phyloP scores from a whole-genome alignment of 2,329 filamentous ascomycete genomes.

The Apiospora phragmitis region DNA sequence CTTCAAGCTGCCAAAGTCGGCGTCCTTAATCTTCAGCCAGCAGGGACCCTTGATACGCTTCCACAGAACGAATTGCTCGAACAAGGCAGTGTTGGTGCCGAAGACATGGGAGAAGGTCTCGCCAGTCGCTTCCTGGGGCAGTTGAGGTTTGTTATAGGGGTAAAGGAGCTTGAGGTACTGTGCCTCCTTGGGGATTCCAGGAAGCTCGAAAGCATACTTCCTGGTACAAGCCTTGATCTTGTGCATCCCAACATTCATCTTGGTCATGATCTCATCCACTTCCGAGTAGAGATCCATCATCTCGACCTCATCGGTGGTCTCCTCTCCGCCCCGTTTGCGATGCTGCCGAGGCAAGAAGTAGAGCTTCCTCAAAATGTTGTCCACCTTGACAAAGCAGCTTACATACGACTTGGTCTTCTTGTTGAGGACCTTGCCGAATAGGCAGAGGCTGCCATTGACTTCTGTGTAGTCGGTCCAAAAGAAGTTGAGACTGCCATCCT shows the following conservation, averaged over 20 bases:
- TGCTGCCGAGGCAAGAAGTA: slow-evolving; percentile 85
- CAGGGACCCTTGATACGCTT: slow-evolving; percentile 99
- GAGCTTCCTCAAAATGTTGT: slow-evolving; percentile 90
- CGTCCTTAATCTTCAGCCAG: slow-evolving; percentile 88
- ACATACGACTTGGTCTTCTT: slow-evolving; percentile 77
- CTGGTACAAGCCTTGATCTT: slow-evolving; percentile 89
- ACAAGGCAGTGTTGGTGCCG: slow-evolving; percentile 87
- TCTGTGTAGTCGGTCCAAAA: slow-evolving; percentile 98
- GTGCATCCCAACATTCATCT: slow-evolving; percentile 81
- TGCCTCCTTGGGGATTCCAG: slow-evolving; percentile 81
- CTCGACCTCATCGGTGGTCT: slow-evolving; percentile 75
- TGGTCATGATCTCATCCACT: slow-evolving; percentile 85
- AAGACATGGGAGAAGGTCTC: slow-evolving; percentile 95
- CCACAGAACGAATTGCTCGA: slow-evolving; percentile 98
- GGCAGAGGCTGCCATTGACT: slow-evolving; percentile 83
- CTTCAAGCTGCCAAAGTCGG: slow-evolving; percentile 80
- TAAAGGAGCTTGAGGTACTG: slow-evolving; percentile 97
- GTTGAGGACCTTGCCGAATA: slow-evolving; percentile 95
- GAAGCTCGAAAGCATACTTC: slow-evolving; percentile 95
- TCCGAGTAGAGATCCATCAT: slow-evolving; percentile 92
- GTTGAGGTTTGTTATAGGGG: slow-evolving; percentile 78
- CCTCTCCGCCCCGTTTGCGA: slow-evolving; percentile 56
- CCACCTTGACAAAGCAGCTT: slow-evolving; percentile 94
- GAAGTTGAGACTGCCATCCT: slow-evolving; percentile 87
- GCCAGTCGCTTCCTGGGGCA: slow-evolving; percentile 72